Percentiles rank a stretch among this genome's conserved stretches.
These are phyloP conservation scores for Crotalaria pallida DNA, from an alignment of 306 rosid species.

Conservation along the genomic window DNA sequence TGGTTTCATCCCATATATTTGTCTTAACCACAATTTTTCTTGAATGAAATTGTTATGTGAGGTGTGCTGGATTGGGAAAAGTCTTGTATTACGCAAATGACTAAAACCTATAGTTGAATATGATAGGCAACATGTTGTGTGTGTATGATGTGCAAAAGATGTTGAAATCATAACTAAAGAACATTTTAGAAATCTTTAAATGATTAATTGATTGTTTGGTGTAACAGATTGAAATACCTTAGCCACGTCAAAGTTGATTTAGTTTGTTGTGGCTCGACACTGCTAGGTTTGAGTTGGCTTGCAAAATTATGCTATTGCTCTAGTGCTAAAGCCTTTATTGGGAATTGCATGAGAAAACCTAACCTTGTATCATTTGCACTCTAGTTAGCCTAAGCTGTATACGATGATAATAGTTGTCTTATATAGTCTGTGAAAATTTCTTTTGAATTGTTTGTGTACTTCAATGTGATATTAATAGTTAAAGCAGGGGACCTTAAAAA, in stretches of 20 bases:
- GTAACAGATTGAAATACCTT: background rate
- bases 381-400: constrained; percentile 7
- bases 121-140: background rate
- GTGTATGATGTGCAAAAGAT: background rate
- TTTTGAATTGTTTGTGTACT: constrained; percentile 12
- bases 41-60: background rate
- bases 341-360: constrained; percentile 11
- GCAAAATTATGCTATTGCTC: background rate
- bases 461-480: constrained; percentile 9
- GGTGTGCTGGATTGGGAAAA: background rate
- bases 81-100: background rate
- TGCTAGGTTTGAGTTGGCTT: constrained; percentile 14
- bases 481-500: constrained; percentile 17
- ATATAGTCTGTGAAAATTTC: background rate
- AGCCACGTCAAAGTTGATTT: constrained; percentile 6
- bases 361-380: background rate
- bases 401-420: background rate
- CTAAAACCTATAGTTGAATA: background rate
- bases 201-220: background rate
- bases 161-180: background rate
- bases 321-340: background rate
- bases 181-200: background rate
- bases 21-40: background rate
- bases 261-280: background rate
- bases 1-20: background rate